Evolutionary conservation across 495 filamentous ascomycete species (phyloP).

Genomic region (Talaromyces thailandensis): DNA sequence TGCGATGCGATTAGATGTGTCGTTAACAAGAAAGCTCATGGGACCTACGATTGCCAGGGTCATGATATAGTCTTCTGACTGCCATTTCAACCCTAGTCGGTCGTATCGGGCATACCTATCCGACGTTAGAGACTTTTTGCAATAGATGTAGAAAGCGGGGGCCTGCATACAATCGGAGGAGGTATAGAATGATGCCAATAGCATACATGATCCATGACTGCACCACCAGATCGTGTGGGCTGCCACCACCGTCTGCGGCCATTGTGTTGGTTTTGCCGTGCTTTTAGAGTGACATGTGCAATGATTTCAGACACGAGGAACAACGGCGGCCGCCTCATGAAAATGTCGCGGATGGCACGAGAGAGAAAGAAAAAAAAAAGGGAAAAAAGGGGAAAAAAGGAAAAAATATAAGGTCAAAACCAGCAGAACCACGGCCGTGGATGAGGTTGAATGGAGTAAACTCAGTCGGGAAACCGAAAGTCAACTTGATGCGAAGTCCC

Average conservation of each 20-base stretch:
- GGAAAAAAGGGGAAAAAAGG: neutral
- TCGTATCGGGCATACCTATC: conserved; percentile 23
- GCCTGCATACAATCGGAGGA: conserved; percentile 14
- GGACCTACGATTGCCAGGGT: conserved; percentile 16
- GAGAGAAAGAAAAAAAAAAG: neutral
- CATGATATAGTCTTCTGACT: conserved; percentile 28
- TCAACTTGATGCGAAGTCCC: neutral
- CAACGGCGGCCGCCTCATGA: neutral
- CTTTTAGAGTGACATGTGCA: neutral
- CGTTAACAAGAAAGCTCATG: neutral
- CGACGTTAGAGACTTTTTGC: neutral
- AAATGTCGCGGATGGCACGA: neutral
- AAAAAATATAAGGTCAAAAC: neutral
- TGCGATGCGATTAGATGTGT: neutral
- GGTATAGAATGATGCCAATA: conserved; percentile 16
- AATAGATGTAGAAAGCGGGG: neutral
- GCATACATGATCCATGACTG: conserved; percentile 19
- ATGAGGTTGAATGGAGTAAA: neutral
- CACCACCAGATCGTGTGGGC: conserved; percentile 10
- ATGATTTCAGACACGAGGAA: neutral
- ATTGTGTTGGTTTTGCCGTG: neutral
- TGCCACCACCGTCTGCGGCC: conserved; percentile 10
- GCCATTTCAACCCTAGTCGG: conserved; percentile 18
- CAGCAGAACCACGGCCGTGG: neutral
- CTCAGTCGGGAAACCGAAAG: neutral